Percentiles rank a stretch among this genome's conserved stretches.
phyloP scores from a whole-genome alignment of 371 early-diverging fungal genomes.

The Mortierella sp. region DNA sequence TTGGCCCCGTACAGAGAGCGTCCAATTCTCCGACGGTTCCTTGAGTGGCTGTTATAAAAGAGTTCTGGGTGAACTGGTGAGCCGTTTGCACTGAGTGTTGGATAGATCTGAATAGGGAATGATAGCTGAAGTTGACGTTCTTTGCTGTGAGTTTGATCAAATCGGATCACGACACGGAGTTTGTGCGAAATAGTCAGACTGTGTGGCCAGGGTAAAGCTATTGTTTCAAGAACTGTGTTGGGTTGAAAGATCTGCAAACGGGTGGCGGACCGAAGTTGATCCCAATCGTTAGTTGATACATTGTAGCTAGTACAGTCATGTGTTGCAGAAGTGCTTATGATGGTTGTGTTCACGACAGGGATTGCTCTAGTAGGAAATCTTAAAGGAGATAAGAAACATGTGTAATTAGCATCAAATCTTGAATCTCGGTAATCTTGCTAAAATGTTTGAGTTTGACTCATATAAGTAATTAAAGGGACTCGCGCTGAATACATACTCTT shows the following conservation, averaged over 20 bases:
- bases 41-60: neutral
- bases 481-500: conserved; percentile 26
- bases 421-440: neutral
- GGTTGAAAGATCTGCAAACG: conserved; percentile 50
- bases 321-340: conserved; percentile 39
- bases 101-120: conserved; percentile 40
- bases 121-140: conserved; percentile 52
- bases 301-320: conserved; percentile 22
- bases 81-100: conserved; percentile 23
- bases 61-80: conserved; percentile 29
- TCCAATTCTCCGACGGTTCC: conserved; percentile 5
- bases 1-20: conserved; percentile 11
- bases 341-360: conserved; percentile 6
- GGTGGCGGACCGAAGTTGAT: conserved; percentile 10
- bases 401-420: neutral
- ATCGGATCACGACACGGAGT: conserved; percentile 32
- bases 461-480: neutral
- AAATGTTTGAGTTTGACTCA: conserved; percentile 8
- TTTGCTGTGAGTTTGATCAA: conserved; percentile 22
- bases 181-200: conserved; percentile 30
- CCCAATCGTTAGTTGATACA: conserved; percentile 27
- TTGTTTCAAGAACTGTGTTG: conserved; percentile 24
- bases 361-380: conserved; percentile 20
- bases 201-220: conserved; percentile 14
- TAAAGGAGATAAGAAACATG: neutral